phyloP scores from a whole-genome alignment of 176 grass and related monocot species.

The Phragmites australis region DNA sequence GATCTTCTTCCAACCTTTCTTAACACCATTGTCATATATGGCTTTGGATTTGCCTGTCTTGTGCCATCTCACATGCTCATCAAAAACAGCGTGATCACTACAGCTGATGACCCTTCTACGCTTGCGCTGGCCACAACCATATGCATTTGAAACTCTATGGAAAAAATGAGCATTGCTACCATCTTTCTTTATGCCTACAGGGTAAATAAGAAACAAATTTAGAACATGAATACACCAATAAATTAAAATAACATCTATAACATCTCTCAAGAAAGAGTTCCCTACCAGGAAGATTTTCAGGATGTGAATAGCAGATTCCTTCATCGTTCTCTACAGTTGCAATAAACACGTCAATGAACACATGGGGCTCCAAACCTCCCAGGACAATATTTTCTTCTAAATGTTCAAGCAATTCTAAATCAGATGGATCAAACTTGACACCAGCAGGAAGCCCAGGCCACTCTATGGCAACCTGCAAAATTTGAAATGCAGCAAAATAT shows the following conservation, averaged over 20 bases:
- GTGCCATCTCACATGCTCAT: conserved; percentile 76
- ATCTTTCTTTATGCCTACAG: conserved; percentile 67
- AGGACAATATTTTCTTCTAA: conserved; percentile 66
- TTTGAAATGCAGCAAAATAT: conserved; percentile 2
- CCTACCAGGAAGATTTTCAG: conserved; percentile 86
- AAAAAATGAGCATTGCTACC: conserved; percentile 75
- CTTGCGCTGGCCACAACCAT: conserved; percentile 68
- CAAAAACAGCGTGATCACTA: conserved; percentile 19
- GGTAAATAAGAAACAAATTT: background rate
- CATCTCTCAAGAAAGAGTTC: background rate
- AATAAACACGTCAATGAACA: conserved; percentile 89
- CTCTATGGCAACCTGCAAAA: conserved; percentile 61
- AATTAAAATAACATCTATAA: conserved; percentile 4
- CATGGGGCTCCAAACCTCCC: conserved; percentile 55
- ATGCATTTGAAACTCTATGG: conserved; percentile 79
- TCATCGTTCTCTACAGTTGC: conserved; percentile 58
- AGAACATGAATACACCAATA: conserved; percentile 30
- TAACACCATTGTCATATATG: conserved; percentile 53
- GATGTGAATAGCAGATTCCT: conserved; percentile 90
- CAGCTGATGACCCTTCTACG: conserved; percentile 56
- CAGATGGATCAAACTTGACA: conserved; percentile 91
- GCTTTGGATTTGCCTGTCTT: conserved; percentile 82
- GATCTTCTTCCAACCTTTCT: conserved; percentile 93
- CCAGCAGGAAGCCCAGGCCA: conserved; percentile 88
- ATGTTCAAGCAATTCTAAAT: conserved; percentile 71